Base-by-base conservation (phyloP, 805 yeast genomes). In the Lachancea cidri region DNA sequence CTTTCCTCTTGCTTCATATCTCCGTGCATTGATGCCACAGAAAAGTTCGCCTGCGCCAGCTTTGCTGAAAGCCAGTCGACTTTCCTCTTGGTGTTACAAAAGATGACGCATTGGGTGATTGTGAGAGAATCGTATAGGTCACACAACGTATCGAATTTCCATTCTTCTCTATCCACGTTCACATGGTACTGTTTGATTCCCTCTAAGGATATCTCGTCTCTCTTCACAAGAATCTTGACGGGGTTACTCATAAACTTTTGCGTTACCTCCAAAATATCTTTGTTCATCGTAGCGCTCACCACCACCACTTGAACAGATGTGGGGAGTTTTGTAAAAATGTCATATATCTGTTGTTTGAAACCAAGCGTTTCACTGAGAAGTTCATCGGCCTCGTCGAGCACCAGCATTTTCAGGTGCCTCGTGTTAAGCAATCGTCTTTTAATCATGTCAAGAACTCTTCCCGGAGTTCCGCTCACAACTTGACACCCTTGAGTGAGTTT, bases 321-420 rank as follows among this genome's bases (percentile, higher is more conserved):
- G 45, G 97, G 98, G 62, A 93, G 74, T 66, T 81, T 80, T 53
- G 83, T 76, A 77, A 86, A 93, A 50, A 93, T 86, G 65, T 93
- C 91, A 73, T 89, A 86, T 53, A 93, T 91, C 70, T 89, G 97
- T 60, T 86, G 93, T 71, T 86, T 86, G 76, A 91, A 91, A 45
- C 98, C 98, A 47, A 86, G 76, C 36, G 86, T 50, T 50, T 87
- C 83, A 37, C 91, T 78, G 55, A 93, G 72, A 67, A 93, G 70
- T 67, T 93, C 97, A 71, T 93, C 98, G 15, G 98, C 98, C 68
- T 93, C 98, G 67, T 93, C 98, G 56, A 93, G 70, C 49, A 93
- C 78, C 51, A 91, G 71, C 85, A 93, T 83, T 71, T 89, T 87
- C 52, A 88, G 73, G 56, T 81, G 74, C 53, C 88, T 79, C 13